phyloP scores from a whole-genome alignment of 768 basidiomycete species.

The Trametes cubensis region DNA sequence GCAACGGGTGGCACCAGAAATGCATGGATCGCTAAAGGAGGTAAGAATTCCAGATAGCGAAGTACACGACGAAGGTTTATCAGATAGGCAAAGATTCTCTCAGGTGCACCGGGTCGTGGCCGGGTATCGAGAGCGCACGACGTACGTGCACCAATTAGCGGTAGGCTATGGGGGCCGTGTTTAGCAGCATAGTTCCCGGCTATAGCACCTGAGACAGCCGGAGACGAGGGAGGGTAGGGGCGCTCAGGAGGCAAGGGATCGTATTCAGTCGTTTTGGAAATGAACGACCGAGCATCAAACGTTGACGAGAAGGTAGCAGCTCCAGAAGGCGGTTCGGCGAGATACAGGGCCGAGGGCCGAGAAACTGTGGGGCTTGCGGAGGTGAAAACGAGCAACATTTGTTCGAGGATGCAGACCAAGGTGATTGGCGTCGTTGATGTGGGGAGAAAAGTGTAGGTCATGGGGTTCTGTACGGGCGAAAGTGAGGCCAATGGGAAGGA shows the following conservation, averaged over 20 bases:
- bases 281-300: neutral
- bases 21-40: too few species aligned
- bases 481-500: conserved; percentile 8
- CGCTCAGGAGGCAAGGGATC: neutral
- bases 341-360: too few species aligned
- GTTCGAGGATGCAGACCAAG: too few species aligned
- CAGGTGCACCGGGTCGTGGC: too few species aligned
- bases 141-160: neutral
- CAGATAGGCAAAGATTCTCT: too few species aligned
- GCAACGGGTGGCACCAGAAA: too few species aligned
- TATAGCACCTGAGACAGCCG: neutral
- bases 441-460: conserved; percentile 3
- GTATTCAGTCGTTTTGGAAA: neutral
- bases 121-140: conserved; percentile 2
- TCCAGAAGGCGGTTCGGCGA: neutral
- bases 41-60: too few species aligned
- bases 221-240: neutral
- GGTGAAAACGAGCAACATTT: too few species aligned
- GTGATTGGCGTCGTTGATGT: conserved; percentile 14
- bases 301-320: neutral
- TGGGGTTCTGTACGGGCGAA: neutral
- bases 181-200: too few species aligned
- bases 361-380: neutral
- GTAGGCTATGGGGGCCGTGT: too few species aligned
- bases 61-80: too few species aligned